Conservation (phyloP, 139 green algal genomes). For the Micractinium conductrix region DNA sequence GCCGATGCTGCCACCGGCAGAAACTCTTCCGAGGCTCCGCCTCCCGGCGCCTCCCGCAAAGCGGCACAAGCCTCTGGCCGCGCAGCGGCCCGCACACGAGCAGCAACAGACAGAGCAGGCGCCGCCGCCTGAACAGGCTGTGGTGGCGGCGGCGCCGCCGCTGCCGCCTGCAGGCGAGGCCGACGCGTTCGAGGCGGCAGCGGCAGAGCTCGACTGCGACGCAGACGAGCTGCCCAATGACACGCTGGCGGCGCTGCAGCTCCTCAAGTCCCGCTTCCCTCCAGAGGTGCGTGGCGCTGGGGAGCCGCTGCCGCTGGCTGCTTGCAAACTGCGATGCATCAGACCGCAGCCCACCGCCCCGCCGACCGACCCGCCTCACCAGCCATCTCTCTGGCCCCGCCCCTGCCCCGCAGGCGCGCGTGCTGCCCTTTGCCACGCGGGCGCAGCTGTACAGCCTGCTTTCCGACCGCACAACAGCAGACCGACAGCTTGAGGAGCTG, state of each 20-base stretch:
- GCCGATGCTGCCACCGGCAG: too few species aligned
- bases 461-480: conserved; percentile 42
- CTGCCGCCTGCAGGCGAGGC: neutral
- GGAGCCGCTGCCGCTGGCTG: too few species aligned
- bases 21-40: too few species aligned
- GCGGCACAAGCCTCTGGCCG: neutral
- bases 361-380: neutral
- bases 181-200: neutral
- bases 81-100: too few species aligned
- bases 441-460: conserved; percentile 56
- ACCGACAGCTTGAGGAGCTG: conserved; percentile 54
- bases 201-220: too few species aligned
- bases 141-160: neutral
- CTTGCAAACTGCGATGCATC: neutral
- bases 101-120: neutral
- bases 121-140: neutral
- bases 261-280: conserved; percentile 27
- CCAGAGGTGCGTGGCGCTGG: conserved; percentile 8
- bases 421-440: conserved; percentile 23
- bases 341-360: neutral
- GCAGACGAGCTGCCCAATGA: conserved; percentile 11
- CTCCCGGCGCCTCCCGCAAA: conserved; percentile 13
- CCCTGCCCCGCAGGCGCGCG: conserved; percentile 7
- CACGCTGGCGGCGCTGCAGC: conserved; percentile 10
- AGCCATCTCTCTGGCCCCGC: neutral